Conservation (phyloP, 225 moss, liverwort and hornwort species). For the Sphagnum tenellum region DNA sequence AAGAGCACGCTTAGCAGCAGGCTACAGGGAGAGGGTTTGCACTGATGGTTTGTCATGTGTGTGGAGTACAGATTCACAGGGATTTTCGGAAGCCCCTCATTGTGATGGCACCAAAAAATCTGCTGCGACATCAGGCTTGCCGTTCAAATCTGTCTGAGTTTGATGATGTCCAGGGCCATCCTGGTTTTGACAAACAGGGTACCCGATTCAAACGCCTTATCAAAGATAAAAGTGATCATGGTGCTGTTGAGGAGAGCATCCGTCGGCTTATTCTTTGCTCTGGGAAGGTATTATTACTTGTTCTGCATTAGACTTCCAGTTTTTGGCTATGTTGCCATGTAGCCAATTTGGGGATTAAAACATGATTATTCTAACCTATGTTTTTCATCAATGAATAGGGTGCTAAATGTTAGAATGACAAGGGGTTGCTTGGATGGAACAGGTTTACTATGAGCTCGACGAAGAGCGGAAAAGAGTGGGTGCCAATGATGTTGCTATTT, state of each 20-base stretch:
- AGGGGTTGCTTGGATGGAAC: neutral
- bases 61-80: slow-evolving; percentile 69
- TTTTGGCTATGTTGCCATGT: too few relatives aligned
- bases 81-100: slow-evolving; percentile 95
- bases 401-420: neutral
- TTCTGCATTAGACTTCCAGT: neutral
- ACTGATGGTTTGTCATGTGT: slow-evolving; percentile 1
- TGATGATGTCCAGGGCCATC: slow-evolving; percentile 77
- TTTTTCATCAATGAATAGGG: too few relatives aligned
- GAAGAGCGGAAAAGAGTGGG: slow-evolving; percentile 78
- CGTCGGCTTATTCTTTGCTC: slow-evolving; percentile 85
- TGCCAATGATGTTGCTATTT: slow-evolving; percentile 68
- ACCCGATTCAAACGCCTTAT: slow-evolving; percentile 89
- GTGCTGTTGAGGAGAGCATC: slow-evolving; percentile 54
- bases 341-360: too few relatives aligned
- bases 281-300: slow-evolving; percentile 54
- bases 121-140: slow-evolving; percentile 82
- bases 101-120: slow-evolving; percentile 89
- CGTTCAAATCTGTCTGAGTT: slow-evolving; percentile 84
- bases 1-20: neutral
- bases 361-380: too few relatives aligned
- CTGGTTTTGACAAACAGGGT: slow-evolving; percentile 87
- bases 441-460: slow-evolving; percentile 97
- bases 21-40: neutral
- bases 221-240: slow-evolving; percentile 74